Conservation (phyloP, 2,329 filamentous ascomycete genomes). For the Talaromyces sp. region DNA sequence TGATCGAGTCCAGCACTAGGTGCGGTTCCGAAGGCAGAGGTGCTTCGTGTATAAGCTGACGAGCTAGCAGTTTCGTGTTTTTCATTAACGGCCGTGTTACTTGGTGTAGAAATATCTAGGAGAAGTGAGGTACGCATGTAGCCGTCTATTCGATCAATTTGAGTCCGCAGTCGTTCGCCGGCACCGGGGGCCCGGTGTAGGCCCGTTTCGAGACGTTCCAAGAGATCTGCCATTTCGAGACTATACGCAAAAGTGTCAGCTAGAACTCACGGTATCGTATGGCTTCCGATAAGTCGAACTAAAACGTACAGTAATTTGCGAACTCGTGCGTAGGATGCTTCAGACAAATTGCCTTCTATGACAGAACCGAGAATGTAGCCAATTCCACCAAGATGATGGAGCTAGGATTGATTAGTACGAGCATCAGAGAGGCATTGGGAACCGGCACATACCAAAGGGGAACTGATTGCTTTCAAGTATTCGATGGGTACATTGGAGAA, state of each 20-base stretch:
- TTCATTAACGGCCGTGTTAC: neutral
- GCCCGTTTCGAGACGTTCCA: conserved; percentile 41
- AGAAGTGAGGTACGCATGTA: conserved; percentile 34
- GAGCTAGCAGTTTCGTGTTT: neutral
- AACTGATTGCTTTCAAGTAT: conserved; percentile 46
- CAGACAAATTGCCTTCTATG: conserved; percentile 42
- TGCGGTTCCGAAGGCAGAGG: conserved; percentile 7
- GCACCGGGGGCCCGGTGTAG: conserved; percentile 38
- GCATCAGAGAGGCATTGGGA: neutral
- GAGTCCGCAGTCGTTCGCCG: conserved; percentile 36
- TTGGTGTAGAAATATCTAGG: conserved; percentile 12
- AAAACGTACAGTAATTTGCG: conserved; percentile 34
- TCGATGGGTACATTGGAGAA: conserved; percentile 42
- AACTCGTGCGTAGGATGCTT: conserved; percentile 39
- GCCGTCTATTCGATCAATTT: conserved; percentile 43
- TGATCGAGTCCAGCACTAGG: conserved; percentile 11
- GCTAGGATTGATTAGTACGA: conserved; percentile 15
- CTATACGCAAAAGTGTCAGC: neutral
- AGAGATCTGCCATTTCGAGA: conserved; percentile 41
- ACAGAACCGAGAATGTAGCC: conserved; percentile 47
- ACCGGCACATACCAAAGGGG: conserved; percentile 33
- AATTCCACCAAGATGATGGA: conserved; percentile 47
- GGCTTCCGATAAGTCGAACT: no score
- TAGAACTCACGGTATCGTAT: no score
- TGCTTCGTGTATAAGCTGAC: conserved; percentile 12